Base-by-base conservation (phyloP, 2,329 filamentous ascomycete species). In the Trematosphaeria pertusa region DNA sequence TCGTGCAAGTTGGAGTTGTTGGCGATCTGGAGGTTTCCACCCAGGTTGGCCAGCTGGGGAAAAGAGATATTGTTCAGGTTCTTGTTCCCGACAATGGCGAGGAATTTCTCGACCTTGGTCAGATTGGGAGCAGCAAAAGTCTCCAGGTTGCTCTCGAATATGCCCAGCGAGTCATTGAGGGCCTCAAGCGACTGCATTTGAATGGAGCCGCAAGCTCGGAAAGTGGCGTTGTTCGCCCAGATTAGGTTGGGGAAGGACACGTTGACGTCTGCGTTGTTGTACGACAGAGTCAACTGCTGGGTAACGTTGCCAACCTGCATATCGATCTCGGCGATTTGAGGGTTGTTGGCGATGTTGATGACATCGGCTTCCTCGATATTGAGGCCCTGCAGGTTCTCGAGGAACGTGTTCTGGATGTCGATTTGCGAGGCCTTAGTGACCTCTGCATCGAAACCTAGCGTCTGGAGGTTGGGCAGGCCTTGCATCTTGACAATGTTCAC, bases 341-440 rank as follows among this genome's bases (percentile, higher is more conserved):
- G 78, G 85, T 97, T 97, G 86, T 96, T 96, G 82, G 58, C 58
- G 75, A 99, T 87, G 72, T 89, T 80, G 71, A 99, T 83, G 58
- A 78, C 80, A 46, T 83, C 81, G 43, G 91, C 86, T n/a, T 81
- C 81, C 55, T 84, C 75, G 56, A 97, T 81, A 71, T 91, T 88
- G 71, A 99, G 88, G 67, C 91, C 91, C 58, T 87, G 80, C 50
- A 99, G 83, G 58, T 82, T 85, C 71, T 78, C 82, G 61, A 99
- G 83, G 74, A 87, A 85, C 39, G 94, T 99, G 79, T 99, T 94
- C 75, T 85, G 83, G 71, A 99, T 92, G 60, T 78, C 75, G 61
- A 99, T 82, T 54, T 77, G 81, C 56, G 76, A 77, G 50, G 89
- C 89, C 71, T 84, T 78, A 62, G 81, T 84, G 64, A 97, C 79